Evolutionary conservation across 2,329 filamentous ascomycete genomes (phyloP), one percentile per base, ranked within the genome.

Genomic region (Mycogone perniciosa): DNA sequence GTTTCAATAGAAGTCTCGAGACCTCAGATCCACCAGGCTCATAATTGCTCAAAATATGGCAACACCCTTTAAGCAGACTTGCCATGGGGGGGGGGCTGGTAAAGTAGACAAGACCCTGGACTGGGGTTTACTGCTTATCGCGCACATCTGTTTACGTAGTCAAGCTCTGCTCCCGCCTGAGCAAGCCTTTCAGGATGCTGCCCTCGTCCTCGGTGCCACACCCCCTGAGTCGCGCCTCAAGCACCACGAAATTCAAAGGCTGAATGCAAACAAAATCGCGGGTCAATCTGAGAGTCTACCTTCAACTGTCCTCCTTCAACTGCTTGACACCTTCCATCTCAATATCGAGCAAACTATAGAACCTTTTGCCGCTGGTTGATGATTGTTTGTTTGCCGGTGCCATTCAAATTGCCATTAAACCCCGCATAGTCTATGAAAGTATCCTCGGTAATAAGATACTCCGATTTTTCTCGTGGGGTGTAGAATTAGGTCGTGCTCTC

Each of bases 311-410:
- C 56, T 80, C 79, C 69, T 89, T 89, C 62, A 96, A 87, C 71
- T 96, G 91, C 75, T 96, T 96, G 51, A 96, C 89, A 54, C 91
- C 84, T 80, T 96, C 90, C 88, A 96, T 96, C 76, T 96, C 92
- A 64, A 96, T 97, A 67, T 97, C 92, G 59, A 96, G 74, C 42
- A 96, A 84, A 55, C 91, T 91, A 38, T 62, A 77, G 78, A n/a
- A 83, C 85, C 71, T 84, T 81, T 55, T 81, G 79, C 2, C 79
- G 79, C 66, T 91, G 83, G 61, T 88, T 81, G 67, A 84, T 79
- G 56, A 96, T 88, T 27, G 88, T 89, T 68, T 79, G 76, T 63
- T 89, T 83, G 64, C 82, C 88, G 5, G 90, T 95, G 49, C 91
- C 91, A 71, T 96, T 96, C 63, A 81, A 75, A 71, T 96, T 95